Evolutionary conservation across 2,329 filamentous ascomycete genomes (phyloP), one percentile per base, ranked within the genome.

Genomic region (Monosporascus sp.): DNA sequence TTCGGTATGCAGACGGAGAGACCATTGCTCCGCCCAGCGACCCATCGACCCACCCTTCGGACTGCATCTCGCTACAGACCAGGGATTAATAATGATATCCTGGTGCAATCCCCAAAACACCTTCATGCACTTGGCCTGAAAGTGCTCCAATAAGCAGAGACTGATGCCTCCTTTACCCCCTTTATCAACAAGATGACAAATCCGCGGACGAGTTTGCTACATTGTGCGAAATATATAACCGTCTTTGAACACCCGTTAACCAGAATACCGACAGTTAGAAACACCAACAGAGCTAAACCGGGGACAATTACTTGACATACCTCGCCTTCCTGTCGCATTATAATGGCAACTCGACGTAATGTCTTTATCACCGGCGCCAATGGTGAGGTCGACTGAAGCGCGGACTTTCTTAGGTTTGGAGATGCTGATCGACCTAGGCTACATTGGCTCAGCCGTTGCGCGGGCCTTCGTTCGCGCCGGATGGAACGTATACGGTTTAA

Each of bases 351-450:
- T 43, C 52, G 51, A 18, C 51, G 47, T n/a, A 54, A 38, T 1
- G 75, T 72, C n/a, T 65, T 79, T 7, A 69, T 79, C 24, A 77
- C 72, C 2, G 77, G 76, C 8, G 75, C 76, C 14, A 77, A 77
- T 50, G 76, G 43, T 45, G 17, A 20, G 22, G 27, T 14, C 17
- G 17, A 27, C 43, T 17, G 43, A 25, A 45, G 15, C 7, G 14
- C 20, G 3, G 25, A 24, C 22, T 14, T 3, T 3, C 27, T 31
- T 4, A 9, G 8, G 27, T 31, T 31, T 31, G 27, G 27, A 31
- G 27, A 31, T 45, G 14, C 43, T 45, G 17, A 45, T n/a, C 11
- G 20, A n/a, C 24, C 20, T 15, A 45, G 43, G 76, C 9, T 78
- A 76, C 60, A 74, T 79, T 41, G 77, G 77, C 37, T 68, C 63